These are phyloP conservation scores for Microcos paniculata DNA, from an alignment of 345 rosid genomes.

Conservation along the genomic window DNA sequence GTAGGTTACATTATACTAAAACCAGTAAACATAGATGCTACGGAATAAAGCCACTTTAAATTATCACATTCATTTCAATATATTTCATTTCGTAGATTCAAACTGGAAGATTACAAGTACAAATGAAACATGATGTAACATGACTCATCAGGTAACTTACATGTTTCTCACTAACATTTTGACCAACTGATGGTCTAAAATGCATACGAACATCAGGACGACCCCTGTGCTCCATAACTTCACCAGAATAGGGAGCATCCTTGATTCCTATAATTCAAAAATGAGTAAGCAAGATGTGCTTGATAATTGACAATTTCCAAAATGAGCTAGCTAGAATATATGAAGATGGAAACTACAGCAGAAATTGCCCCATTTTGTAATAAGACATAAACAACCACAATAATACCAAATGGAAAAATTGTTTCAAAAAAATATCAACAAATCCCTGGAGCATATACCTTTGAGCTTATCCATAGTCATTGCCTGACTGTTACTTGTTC, in stretches of 20 bases:
- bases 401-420: background rate
- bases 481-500: slow-evolving; percentile 27
- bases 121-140: background rate
- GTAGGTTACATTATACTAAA: background rate
- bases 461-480: slow-evolving; percentile 29
- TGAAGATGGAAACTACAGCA: background rate
- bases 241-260: slow-evolving; percentile 27
- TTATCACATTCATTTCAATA: background rate
- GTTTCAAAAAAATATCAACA: background rate
- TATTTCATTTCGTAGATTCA: background rate
- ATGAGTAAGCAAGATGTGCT: background rate
- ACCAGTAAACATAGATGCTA: background rate
- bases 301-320: background rate
- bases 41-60: background rate
- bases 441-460: slow-evolving; percentile 19
- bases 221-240: slow-evolving; percentile 18
- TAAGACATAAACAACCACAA: background rate
- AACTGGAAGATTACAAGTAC: slow-evolving; percentile 1
- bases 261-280: slow-evolving; percentile 25
- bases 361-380: background rate
- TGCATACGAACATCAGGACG: slow-evolving; percentile 26
- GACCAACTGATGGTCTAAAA: slow-evolving; percentile 17
- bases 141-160: slow-evolving; percentile 23
- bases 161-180: slow-evolving; percentile 23
- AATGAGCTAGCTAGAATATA: background rate